Percentiles rank a stretch among this genome's conserved stretches.
Evolutionary conservation across 2,329 filamentous ascomycete genomes (phyloP).

Genomic region (Dothideomycetes sp.): DNA sequence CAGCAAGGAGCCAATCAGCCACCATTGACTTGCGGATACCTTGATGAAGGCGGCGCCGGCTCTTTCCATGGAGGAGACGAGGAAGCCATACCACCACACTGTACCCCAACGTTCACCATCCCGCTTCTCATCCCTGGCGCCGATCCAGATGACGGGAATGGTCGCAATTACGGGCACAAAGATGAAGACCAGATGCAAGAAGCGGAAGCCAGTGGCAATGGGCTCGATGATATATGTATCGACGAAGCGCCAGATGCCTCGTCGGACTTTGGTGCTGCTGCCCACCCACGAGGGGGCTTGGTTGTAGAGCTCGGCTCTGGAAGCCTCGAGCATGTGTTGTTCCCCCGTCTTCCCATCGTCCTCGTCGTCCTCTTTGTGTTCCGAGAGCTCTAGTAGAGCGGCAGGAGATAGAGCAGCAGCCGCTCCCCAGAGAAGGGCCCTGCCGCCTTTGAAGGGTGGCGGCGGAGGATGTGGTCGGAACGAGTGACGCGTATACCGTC

Average conservation of each 20-base stretch:
- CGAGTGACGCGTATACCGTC: no score
- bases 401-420: constrained; percentile 39
- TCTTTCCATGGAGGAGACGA: constrained; percentile 82
- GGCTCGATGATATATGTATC: constrained; percentile 72
- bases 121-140: constrained; percentile 47
- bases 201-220: constrained; percentile 74
- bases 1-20: not conserved
- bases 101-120: constrained; percentile 72
- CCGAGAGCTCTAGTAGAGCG: constrained; percentile 48
- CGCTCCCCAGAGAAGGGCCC: constrained; percentile 23
- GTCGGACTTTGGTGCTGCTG: constrained; percentile 47
- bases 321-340: constrained; percentile 75
- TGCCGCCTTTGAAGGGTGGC: constrained; percentile 22
- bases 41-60: constrained; percentile 97
- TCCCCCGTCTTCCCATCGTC: constrained; percentile 58
- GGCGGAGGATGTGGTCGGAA: no score
- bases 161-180: constrained; percentile 82
- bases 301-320: constrained; percentile 65
- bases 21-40: constrained; percentile 32
- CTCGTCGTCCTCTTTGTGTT: constrained; percentile 33
- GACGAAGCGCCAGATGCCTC: constrained; percentile 53
- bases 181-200: constrained; percentile 74
- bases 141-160: constrained; percentile 73
- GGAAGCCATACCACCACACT: constrained; percentile 86
- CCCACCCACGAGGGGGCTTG: constrained; percentile 51